phyloP scores from a whole-genome alignment of 1,139 yeast species.

The Lipomyces yarrowii region DNA sequence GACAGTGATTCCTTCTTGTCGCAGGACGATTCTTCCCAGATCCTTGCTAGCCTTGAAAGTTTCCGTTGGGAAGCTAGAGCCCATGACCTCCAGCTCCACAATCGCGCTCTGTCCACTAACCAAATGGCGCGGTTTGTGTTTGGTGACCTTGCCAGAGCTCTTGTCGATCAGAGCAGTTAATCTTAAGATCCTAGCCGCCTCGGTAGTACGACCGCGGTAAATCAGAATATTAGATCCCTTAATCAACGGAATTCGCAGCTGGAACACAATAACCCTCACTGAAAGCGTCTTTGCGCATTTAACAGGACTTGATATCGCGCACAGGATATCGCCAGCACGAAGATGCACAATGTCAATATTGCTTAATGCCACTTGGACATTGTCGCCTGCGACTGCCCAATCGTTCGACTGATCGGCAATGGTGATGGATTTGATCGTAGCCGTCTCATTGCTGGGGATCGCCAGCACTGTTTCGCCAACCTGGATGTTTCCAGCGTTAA shows the following conservation, averaged over 20 bases:
- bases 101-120: constrained; percentile 72
- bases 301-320: constrained; percentile 54
- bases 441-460: constrained; percentile 54
- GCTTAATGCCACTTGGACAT: constrained; percentile 61
- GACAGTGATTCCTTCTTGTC: constrained; percentile 83
- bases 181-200: constrained; percentile 68
- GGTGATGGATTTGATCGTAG: constrained; percentile 46
- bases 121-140: constrained; percentile 53
- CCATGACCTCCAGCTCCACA: constrained; percentile 66
- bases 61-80: constrained; percentile 60
- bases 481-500: constrained; percentile 74
- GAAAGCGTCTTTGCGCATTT: constrained; percentile 55
- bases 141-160: constrained; percentile 48
- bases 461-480: constrained; percentile 70
- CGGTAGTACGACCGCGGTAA: constrained; percentile 78
- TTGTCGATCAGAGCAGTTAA: constrained; percentile 56
- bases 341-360: constrained; percentile 55
- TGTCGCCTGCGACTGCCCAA: constrained; percentile 71
- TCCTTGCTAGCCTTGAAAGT: constrained; percentile 60
- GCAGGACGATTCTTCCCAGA: constrained; percentile 78
- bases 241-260: constrained; percentile 70
- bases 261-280: constrained; percentile 66
- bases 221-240: constrained; percentile 82
- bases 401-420: constrained; percentile 29
- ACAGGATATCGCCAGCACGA: constrained; percentile 73